Base-by-base conservation (phyloP, 352 stramenopile genomes). In the Globisporangium splendens region DNA sequence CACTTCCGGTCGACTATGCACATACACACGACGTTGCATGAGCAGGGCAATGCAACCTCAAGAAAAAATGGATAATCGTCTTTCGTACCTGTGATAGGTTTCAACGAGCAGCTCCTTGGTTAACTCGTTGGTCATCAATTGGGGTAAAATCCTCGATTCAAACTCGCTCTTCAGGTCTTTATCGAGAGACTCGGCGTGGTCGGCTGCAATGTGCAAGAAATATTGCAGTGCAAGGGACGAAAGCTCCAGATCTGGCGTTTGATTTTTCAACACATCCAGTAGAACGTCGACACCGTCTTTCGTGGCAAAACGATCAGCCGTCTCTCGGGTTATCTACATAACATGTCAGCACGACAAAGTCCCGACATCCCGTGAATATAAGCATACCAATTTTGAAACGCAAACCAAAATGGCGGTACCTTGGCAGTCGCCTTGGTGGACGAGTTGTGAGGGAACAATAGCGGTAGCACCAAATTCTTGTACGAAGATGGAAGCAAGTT, bases 181-280 rank as follows among this genome's bases (percentile, higher is more conserved):
- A 43, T 61, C 65, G 8, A 90, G 55, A 33, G 77, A 70, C 6
- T 69, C 49, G 1, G 63, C 55, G 51, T 91, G 79, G 46, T 85
- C 68, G 8, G 72, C 80, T 41, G 78, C 80, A 49, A 91, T 87
- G 41, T 93, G 83, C 5, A 94, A 66, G 54, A 89, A 94, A 56
- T 92, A 92, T 33, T 94, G 83, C 22, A 94, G 66, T 18, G 85
- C 83, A 18, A 94, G 71, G 31, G 82, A 77, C 8, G 79, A 83
- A 0, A 94, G 66, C 54, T 94, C 85, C 4, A 79, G 54, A 35
- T 91, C 73, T 6, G 75, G 70, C 54, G 83, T 60, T 42, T 86
- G 70, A 50, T 86, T 72, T 28, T 78, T 75, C 72, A 94, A 88
- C 11, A 83, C 79, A 48, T 91, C 75, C 33, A 91, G 59, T 20